phyloP scores from a whole-genome alignment of 1,139 yeast genomes.

The Yamadazyma conglobata region DNA sequence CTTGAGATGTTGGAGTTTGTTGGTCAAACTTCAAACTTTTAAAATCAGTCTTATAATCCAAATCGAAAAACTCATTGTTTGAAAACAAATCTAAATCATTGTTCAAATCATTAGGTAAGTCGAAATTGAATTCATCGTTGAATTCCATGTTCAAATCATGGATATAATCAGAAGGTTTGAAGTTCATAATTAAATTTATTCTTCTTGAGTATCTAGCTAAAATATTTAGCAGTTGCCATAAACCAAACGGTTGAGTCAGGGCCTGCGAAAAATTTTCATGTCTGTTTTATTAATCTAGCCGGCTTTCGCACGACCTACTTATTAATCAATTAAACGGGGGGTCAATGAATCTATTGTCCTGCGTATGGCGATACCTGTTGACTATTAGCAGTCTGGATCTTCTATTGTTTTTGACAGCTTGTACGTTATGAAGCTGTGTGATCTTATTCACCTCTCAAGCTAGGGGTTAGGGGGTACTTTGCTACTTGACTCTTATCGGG shows the following conservation, averaged over 20 bases:
- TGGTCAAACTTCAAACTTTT: conserved; percentile 1
- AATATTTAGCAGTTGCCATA: too few relatives aligned
- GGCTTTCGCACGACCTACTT: neutral
- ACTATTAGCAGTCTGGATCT: too few relatives aligned
- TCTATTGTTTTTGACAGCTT: too few relatives aligned
- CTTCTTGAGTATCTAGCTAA: too few relatives aligned
- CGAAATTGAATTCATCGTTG: conserved; percentile 14
- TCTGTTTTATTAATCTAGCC: neutral
- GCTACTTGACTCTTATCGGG: too few relatives aligned
- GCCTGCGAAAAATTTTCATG: neutral
- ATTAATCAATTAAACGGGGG: neutral
- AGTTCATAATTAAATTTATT: too few relatives aligned
- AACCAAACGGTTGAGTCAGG: neutral
- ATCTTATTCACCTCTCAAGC: too few relatives aligned
- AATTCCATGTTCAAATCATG: conserved; percentile 38
- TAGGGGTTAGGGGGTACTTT: too few relatives aligned
- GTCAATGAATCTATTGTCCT: too few relatives aligned
- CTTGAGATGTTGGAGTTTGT: neutral
- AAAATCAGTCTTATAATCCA: conserved; percentile 25
- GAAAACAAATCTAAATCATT: conserved; percentile 44
- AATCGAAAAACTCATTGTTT: conserved; percentile 45
- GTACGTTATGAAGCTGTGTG: too few relatives aligned
- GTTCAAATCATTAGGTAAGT: conserved; percentile 9
- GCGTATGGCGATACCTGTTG: too few relatives aligned
- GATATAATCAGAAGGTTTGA: conserved; percentile 44